These are phyloP conservation scores for Triticum turgidum DNA, from an alignment of 176 grass and related monocot genomes.

Conservation along the genomic window DNA sequence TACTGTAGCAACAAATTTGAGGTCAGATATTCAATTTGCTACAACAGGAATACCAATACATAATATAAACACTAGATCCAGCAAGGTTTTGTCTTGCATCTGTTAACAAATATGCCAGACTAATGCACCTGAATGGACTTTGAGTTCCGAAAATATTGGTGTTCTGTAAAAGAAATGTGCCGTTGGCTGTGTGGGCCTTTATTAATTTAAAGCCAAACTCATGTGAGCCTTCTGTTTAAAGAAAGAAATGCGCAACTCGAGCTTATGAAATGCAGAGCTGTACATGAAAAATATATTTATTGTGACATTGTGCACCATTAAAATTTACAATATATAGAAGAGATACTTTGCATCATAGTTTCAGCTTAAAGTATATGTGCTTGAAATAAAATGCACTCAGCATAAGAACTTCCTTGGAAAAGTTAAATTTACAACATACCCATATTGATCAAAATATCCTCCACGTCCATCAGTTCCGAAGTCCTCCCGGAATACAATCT, in stretches of 20 bases:
- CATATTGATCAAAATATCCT: slow-evolving; percentile 96
- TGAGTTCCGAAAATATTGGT: slow-evolving; percentile 12
- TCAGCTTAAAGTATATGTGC: background rate
- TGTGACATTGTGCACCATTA: background rate
- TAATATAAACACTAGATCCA: slow-evolving; percentile 10
- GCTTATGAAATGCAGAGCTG: background rate
- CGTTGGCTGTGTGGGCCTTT: background rate
- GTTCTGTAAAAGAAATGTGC: background rate
- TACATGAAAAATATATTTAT: background rate
- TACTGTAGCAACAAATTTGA: slow-evolving; percentile 55
- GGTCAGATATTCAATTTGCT: slow-evolving; percentile 14
- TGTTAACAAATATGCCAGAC: background rate
- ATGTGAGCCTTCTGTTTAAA: background rate
- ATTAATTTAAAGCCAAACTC: background rate
- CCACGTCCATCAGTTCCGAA: slow-evolving; percentile 93
- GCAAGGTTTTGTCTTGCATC: background rate
- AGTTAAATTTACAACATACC: slow-evolving; percentile 55
- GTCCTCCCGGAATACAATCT: slow-evolving; percentile 97
- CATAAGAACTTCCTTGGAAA: background rate
- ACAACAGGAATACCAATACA: background rate
- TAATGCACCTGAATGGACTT: background rate
- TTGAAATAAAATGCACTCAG: slow-evolving; percentile 2
- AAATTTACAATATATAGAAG: slow-evolving; percentile 1
- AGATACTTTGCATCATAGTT: background rate
- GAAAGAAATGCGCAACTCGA: background rate